A percentile compares a stretch with the other conserved stretches of the same genome.
Evolutionary conservation across 2,329 filamentous ascomycete species (phyloP).

Genomic region (Phialemoniopsis sp.): DNA sequence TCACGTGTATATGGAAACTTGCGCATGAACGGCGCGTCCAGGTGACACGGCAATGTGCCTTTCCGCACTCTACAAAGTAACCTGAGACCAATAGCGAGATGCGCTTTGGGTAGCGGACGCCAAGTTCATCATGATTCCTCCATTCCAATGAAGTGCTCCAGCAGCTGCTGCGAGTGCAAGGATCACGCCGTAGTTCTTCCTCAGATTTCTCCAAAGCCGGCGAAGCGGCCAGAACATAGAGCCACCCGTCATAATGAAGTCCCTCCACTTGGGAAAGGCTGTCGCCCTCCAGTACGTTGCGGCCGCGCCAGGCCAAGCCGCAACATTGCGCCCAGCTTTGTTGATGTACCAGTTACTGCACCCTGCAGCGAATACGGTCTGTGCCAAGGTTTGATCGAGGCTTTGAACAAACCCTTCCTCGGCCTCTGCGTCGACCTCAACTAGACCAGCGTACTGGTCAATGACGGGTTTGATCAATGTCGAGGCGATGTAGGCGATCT

Average conservation of each 20-base stretch:
- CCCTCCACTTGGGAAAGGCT: conserved; percentile 15
- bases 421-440: conserved; percentile 27
- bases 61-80: too few relatives aligned
- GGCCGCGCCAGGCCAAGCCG: conserved; percentile 24
- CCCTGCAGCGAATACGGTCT: conserved; percentile 27
- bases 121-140: too few relatives aligned
- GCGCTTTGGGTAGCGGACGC: too few relatives aligned
- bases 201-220: too few relatives aligned
- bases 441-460: conserved; percentile 19
- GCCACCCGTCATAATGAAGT: conserved; percentile 7
- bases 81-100: too few relatives aligned
- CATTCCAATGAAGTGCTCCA: too few relatives aligned
- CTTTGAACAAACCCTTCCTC: conserved; percentile 22
- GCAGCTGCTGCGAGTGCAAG: too few relatives aligned
- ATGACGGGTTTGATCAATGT: conserved; percentile 18
- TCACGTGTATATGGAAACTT: too few relatives aligned
- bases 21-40: too few relatives aligned
- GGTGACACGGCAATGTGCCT: too few relatives aligned
- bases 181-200: too few relatives aligned
- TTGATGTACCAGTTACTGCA: conserved; percentile 39
- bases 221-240: conserved; percentile 6
- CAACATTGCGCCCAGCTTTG: conserved; percentile 27
- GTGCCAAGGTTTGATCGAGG: conserved; percentile 22
- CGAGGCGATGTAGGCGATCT: conserved; percentile 18
- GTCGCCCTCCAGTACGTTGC: conserved; percentile 19